phyloP scores from a whole-genome alignment of 2,329 filamentous ascomycete genomes.

The Colletotrichum musicola region DNA sequence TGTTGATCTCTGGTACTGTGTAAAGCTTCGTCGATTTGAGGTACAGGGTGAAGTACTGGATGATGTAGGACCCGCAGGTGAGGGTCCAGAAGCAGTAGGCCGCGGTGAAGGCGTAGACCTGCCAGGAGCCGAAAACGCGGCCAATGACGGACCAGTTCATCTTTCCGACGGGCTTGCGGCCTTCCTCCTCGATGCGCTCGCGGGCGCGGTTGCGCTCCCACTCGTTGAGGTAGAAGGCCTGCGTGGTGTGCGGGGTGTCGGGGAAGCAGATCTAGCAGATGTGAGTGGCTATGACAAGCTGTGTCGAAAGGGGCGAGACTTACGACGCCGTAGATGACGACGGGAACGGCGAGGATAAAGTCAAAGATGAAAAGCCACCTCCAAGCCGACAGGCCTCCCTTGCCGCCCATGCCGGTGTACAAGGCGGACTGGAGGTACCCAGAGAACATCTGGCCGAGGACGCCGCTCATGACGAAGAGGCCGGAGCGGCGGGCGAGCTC shows the following conservation, averaged over 20 bases:
- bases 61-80: slow-evolving; percentile 53
- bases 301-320: neutral
- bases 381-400: slow-evolving; percentile 50
- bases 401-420: slow-evolving; percentile 50
- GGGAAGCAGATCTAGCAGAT: slow-evolving; percentile 48
- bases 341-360: slow-evolving; percentile 52
- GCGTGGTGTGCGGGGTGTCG: slow-evolving; percentile 57
- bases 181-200: slow-evolving; percentile 74
- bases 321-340: slow-evolving; percentile 50
- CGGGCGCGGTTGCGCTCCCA: slow-evolving; percentile 74
- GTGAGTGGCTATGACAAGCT: neutral
- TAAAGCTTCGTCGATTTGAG: slow-evolving; percentile 52
- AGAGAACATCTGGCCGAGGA: slow-evolving; percentile 57
- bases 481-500: slow-evolving; percentile 69
- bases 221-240: slow-evolving; percentile 57
- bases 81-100: slow-evolving; percentile 55
- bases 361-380: slow-evolving; percentile 56
- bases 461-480: slow-evolving; percentile 69
- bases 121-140: slow-evolving; percentile 56
- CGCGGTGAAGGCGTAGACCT: slow-evolving; percentile 57
- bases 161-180: slow-evolving; percentile 52
- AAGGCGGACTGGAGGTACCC: slow-evolving; percentile 52
- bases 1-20: slow-evolving; percentile 57
- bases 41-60: slow-evolving; percentile 57
- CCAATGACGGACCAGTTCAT: slow-evolving; percentile 52